Base-by-base conservation (phyloP, 306 rosid genomes). In the Prunus fruticosa region DNA sequence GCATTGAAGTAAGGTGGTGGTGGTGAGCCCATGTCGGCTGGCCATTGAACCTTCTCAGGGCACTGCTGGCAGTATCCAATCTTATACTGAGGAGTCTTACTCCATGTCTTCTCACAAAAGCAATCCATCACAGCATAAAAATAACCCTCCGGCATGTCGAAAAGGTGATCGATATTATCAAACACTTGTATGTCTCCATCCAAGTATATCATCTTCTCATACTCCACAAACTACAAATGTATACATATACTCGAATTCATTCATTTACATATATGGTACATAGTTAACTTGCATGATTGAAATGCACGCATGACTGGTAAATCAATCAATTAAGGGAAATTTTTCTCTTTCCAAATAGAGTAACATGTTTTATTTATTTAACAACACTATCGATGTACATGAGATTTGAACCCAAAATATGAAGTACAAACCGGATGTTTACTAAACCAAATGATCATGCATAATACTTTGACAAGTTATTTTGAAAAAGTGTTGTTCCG, bases 121-220 rank as follows among this genome's bases (percentile, higher is more conserved):
- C 89, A 86, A 57, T 86, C 89, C 89, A 80, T 86, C 78, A 82
- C 89, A 10, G 89, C 89, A 13, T 86, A 86, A 4, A 86, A 83
- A 52, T 76, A 65, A 16, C 85, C 86, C 13, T 34, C 64, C 5
- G 82, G 78, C 72, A 50, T 56, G 52, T 86, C 89, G 23, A 86
- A 86, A 20, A 86, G 78, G 64, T 86, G 89, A 30, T 86, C 89
- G 2, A 86, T 82, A 53, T 86, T 86, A 0, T 80, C 89, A 28
- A 82, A 86, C 53, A 86, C 89, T 80, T 86, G 89, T 10, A 86
- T 86, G 80, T 86, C 87, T 0, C 87, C 89, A 18, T 86, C 89
- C 67, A 86, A 74, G 78, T 86, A 86, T 27, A 86, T 73, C 83
- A 86, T 58, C 85, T 83, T 86, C 78, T 80, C 84, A 6, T 86